Percentiles rank a stretch among this genome's conserved stretches.
These are phyloP conservation scores for Yarrowia deformans DNA, from an alignment of 805 yeast species.

Conservation along the genomic window DNA sequence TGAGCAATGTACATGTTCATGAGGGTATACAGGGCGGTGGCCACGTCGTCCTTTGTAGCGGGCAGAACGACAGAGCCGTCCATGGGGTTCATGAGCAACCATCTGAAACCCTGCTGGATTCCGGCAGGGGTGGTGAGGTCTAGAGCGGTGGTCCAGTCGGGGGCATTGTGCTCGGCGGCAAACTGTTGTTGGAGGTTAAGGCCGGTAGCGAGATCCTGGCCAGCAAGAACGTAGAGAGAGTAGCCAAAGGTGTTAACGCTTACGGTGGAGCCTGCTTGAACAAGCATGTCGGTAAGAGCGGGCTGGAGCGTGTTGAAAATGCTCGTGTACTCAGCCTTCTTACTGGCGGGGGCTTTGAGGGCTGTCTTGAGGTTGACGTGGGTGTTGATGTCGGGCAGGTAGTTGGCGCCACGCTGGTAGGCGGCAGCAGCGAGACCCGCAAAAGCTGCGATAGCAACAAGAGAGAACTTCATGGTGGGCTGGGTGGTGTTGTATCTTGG, in stretches of 20 bases:
- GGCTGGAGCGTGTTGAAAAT: not conserved
- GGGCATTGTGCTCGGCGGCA: not conserved
- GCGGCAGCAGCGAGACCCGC: not conserved
- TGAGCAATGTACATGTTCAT: constrained; percentile 6
- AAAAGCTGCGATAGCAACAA: not conserved
- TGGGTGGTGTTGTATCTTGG: not conserved
- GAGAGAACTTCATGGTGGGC: not conserved
- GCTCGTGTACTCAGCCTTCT: not conserved
- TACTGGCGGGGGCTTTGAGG: not conserved
- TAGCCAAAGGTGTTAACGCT: no score
- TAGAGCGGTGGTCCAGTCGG: not conserved
- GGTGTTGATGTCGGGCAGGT: not conserved
- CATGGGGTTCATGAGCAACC: not conserved
- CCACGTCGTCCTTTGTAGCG: not conserved
- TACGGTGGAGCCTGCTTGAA: no score
- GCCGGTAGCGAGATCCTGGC: not conserved
- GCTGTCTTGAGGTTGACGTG: not conserved
- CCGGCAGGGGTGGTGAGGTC: not conserved
- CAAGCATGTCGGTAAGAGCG: no score
- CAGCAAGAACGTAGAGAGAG: no score
- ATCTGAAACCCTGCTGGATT: not conserved
- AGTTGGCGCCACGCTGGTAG: constrained; percentile 3
- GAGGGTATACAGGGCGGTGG: not conserved
- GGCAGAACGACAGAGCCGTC: not conserved
- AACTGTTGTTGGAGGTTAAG: constrained; percentile 1